phyloP scores from a whole-genome alignment of 768 basidiomycete species.

The Boletus subcaerulescens region DNA sequence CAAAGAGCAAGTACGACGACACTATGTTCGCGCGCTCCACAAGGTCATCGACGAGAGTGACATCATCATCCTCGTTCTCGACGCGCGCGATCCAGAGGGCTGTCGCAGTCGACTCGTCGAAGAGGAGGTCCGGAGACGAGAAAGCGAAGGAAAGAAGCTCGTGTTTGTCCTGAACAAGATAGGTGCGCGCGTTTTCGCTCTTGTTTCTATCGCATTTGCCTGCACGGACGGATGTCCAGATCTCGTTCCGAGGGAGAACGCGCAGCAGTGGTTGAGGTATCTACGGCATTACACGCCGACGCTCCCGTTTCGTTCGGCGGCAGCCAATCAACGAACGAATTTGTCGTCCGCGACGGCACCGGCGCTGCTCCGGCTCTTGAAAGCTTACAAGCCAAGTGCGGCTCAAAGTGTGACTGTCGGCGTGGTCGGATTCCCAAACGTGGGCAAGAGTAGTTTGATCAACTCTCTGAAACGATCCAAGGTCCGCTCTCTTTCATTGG shows the following conservation, averaged over 20 bases:
- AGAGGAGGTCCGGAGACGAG: conserved; percentile 84
- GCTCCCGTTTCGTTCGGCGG: conserved; percentile 82
- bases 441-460: conserved; percentile 93
- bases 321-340: conserved; percentile 75
- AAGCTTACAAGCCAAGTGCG: conserved; percentile 69
- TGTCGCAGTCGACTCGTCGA: conserved; percentile 91
- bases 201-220: neutral
- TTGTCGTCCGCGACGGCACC: conserved; percentile 78
- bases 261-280: conserved; percentile 86
- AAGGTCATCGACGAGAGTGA: conserved; percentile 94
- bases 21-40: conserved; percentile 78
- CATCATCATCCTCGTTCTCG: conserved; percentile 84
- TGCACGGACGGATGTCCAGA: conserved; percentile 45
- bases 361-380: conserved; percentile 74
- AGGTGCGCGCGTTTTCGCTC: conserved; percentile 47
- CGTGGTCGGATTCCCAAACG: conserved; percentile 95
- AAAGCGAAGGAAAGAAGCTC: conserved; percentile 86
- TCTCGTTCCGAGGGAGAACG: conserved; percentile 84
- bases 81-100: conserved; percentile 94
- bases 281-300: conserved; percentile 93
- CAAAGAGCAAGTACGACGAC: conserved; percentile 65
- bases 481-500: conserved; percentile 36
- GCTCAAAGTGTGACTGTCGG: conserved; percentile 78
- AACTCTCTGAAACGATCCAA: conserved; percentile 88
- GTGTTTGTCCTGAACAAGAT: conserved; percentile 97